phyloP scores from a whole-genome alignment of 2,329 filamentous ascomycete genomes.

The Colletotrichum ledebouriae region DNA sequence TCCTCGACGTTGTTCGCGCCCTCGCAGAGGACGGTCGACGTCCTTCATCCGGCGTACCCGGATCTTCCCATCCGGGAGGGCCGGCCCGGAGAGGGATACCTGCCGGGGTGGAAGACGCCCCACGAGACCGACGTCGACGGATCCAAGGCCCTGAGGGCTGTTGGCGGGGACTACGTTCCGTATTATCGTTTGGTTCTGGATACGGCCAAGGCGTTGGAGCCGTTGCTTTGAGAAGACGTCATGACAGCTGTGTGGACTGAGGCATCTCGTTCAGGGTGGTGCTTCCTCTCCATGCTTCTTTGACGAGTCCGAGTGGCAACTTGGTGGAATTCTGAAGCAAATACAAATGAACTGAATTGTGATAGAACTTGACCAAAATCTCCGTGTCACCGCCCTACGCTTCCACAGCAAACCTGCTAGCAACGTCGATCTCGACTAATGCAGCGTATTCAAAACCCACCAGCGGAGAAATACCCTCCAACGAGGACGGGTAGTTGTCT shows the following conservation, averaged over 20 bases:
- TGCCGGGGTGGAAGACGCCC: constrained; percentile 41
- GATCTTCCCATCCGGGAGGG: constrained; percentile 53
- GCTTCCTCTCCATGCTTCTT: no score
- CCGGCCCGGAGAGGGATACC: constrained; percentile 56
- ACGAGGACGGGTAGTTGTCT: constrained; percentile 56
- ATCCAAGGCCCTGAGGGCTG: constrained; percentile 1
- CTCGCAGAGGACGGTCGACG: constrained; percentile 56
- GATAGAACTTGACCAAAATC: no score
- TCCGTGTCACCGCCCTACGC: no score
- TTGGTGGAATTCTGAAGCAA: no score
- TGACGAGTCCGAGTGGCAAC: no score
- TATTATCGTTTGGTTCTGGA: neutral
- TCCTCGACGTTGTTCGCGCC: constrained; percentile 49
- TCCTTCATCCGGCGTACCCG: constrained; percentile 54
- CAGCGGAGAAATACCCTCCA: constrained; percentile 23
- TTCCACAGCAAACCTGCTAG: no score
- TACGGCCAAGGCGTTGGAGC: constrained; percentile 5
- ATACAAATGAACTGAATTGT: no score
- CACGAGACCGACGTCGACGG: constrained; percentile 11
- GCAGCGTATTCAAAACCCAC: no score
- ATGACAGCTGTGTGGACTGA: no score
- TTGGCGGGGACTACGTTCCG: neutral
- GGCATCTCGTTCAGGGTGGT: no score
- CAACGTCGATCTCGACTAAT: no score
- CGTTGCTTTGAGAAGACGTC: neutral